Base-by-base conservation (phyloP, 2,329 filamentous ascomycete species). In the Pseudogymnoascus destructans region DNA sequence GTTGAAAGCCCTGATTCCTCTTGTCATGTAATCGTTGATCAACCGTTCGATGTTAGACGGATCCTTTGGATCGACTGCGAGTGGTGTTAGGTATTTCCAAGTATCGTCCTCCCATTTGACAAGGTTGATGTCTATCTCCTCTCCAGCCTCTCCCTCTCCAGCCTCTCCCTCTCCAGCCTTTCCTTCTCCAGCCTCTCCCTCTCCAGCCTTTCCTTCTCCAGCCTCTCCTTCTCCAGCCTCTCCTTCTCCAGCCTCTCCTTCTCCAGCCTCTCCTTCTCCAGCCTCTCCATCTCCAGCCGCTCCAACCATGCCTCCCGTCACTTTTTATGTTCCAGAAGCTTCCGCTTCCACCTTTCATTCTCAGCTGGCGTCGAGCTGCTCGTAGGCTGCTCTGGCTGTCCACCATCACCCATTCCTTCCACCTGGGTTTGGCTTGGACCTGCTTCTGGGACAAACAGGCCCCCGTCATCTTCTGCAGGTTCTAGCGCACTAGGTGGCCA, bases 221-320 rank as follows among this genome's bases (percentile, higher is more conserved):
- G 19, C 57, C 59, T 19, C 27, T 30, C 32, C 32, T 35, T 36
- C 38, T 46, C 56, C 7, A 49, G 19, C 30, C 58, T 67, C 68
- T 81, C 76, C 33, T 77, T 72, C 65, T 80, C 76, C 54, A 80
- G 74, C 21, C 71, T 71, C 65, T 52, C 42, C 42, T 4, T 52
- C 23, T 57, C 42, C 3, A 52, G 17, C 19, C 42, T 49, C 25
- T 21, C 42, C 42, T 13, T 21, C 23, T 49, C 58, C 3, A 52
- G 17, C 19, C 42, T 49, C 25, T 21, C 42, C 42, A 30, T 23
- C 54, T 57, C 52, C 25, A 11, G 5, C 15, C 55, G 57, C 38
- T 57, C 35, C 15, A 17, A 6, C 35, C 35, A 19, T 9, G 35
- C 35, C 19, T 38, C 35, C 35, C 35, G 19, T 38, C 10, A 8